Conservation (phyloP, 768 basidiomycete genomes). For the Termitomyces heimii region DNA sequence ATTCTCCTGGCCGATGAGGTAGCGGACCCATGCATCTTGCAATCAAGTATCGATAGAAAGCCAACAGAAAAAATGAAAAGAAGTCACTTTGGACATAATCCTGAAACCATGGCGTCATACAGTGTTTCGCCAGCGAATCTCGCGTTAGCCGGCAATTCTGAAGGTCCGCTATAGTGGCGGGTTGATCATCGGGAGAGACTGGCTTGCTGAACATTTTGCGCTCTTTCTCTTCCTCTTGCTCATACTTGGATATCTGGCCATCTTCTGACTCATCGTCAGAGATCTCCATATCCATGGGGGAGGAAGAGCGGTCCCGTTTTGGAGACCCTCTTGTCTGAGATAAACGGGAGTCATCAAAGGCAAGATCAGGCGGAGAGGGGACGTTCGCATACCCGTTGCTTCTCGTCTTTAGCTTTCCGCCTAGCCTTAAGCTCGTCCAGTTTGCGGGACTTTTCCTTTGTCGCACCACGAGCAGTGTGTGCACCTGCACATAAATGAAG, state of each 20-base stretch:
- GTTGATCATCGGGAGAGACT: conserved; percentile 38
- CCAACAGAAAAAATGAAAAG: conserved; percentile 2
- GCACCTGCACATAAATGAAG: conserved; percentile 43
- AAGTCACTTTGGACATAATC: conserved; percentile 68
- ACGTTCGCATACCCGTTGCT: conserved; percentile 58
- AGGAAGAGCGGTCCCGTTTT: conserved; percentile 67
- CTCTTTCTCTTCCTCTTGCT: conserved; percentile 69
- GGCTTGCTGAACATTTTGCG: conserved; percentile 42
- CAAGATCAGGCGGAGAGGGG: not conserved
- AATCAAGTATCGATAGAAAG: conserved; percentile 1
- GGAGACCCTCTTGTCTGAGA: conserved; percentile 49
- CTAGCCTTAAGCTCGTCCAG: conserved; percentile 83
- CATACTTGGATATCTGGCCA: conserved; percentile 67
- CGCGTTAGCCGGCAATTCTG: conserved; percentile 60
- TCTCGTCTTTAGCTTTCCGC: conserved; percentile 85
- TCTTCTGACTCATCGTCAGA: conserved; percentile 85
- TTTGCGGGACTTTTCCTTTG: conserved; percentile 74
- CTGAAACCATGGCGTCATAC: conserved; percentile 78
- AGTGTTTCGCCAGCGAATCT: conserved; percentile 64
- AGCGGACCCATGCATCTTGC: conserved; percentile 81
- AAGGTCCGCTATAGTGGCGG: conserved; percentile 52
- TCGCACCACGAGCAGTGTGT: conserved; percentile 65
- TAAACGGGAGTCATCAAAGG: not conserved
- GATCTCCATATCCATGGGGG: conserved; percentile 82
- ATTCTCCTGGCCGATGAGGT: conserved; percentile 63